Evolutionary conservation across 2,329 filamentous ascomycete genomes (phyloP), one percentile per base, ranked within the genome.

Genomic region (Ophiocordyceps camponoti-rufipedis): DNA sequence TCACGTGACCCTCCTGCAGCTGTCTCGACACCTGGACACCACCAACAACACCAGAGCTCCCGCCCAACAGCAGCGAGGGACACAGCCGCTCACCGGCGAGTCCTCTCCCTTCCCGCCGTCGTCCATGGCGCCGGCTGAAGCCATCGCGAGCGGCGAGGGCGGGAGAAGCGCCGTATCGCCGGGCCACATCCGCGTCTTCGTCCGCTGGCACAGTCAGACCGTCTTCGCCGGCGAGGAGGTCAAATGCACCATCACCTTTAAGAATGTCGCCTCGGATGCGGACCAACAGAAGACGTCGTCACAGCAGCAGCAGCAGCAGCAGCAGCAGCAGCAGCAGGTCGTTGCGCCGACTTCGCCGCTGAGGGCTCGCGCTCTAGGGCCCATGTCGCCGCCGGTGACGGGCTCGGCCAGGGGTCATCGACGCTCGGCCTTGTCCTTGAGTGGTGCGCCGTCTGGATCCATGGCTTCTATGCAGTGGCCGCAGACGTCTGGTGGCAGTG

Each of bases 211-310:
- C 62, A 85, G 94, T 59, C 80, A 89, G 62, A 88, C 85, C 50
- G 85, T 98, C 56, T 98, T 96, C 66, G 85, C 91, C 47, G 91
- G 91, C 63, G 91, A 98, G 70, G 83, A 94, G 58, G 76, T 96
- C 58, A 85, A 88, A 66, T 96, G 91, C 65, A 87, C 81, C 53
- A 94, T 98, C 62, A 95, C 85, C 44, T 98, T 98, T 67, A 89
- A 83, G 65, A 98, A 98, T 61, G 74, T 88, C 50, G 72, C 76
- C 40, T 58, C 73, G 44, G 66, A 64, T 32, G 52, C 52, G 28
- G 35, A 28, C 18, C 9, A 44, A 28, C 62, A 62, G 47, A 60
- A 42, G 51, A 64, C 46, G 56, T n/a, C n/a, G n/a, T n/a, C n/a
- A n/a, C n/a, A n/a, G n/a, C n/a, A n/a, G n/a, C n/a, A 57, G 56